Evolutionary conservation across 768 basidiomycete species (phyloP), one percentile per base, ranked within the genome.

Genomic region (Russula sp.): DNA sequence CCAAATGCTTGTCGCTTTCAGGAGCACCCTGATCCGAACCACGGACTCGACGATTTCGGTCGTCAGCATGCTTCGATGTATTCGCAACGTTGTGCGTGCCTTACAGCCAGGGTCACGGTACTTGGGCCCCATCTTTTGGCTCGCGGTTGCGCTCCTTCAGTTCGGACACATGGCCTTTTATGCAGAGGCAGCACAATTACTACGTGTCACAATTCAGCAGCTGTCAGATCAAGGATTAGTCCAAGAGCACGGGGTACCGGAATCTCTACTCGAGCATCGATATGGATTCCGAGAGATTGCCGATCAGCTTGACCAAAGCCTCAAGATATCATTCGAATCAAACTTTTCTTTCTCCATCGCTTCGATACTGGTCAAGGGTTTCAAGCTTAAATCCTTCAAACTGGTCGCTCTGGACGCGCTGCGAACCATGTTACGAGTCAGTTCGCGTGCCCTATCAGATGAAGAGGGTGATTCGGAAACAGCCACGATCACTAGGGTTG

Each of bases 1-100:
- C 70, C 94, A 97, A 72, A 92, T 96, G 75, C 83, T 95, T 10
- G 89, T 94, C 7, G 92, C 94, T 0, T 86, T 95, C 74, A 84
- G 83, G 67, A 86, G 82, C 0, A 88, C 90, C 0, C 76, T 96
- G 20, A 73, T 75, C 11, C 84, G 86, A 69, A 81, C 86, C n/a
- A 84, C 82, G 34, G 87, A 89, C 22, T 87, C 91, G 70, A 86
- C 86, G 0, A 76, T 82, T 51, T 81, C 91, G 0, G 84, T 94
- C 26, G 85, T 90, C 67, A 90, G 88, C 76, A 96, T 97, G 89
- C 82, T 96, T 28, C 84, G 91, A 57, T 94, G 92, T 75, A 83
- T 96, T 70, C 83, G 84, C 72, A 86, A 85, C 70, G 80, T 94
- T 55, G 82, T 92, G 5, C 88, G 89, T 11, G 86, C 85, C 6